These are phyloP conservation scores for Mycena indigotica DNA, from an alignment of 768 basidiomycete genomes.

Conservation along the genomic window DNA sequence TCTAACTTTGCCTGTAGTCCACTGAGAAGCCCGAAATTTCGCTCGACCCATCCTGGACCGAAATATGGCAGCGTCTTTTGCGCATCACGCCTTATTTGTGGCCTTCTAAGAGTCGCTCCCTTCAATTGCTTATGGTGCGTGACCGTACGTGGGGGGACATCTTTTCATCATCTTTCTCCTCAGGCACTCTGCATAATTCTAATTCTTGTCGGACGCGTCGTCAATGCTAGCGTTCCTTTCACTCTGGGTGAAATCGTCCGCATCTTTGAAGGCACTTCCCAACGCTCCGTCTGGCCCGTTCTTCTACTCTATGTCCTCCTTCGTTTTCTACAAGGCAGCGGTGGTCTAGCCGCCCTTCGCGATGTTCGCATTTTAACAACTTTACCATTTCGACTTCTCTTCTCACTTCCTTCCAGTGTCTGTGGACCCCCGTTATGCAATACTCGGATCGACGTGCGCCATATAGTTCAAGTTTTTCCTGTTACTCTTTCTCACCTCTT, in stretches of 20 bases:
- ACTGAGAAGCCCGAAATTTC: conserved; percentile 53
- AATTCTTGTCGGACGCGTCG: conserved; percentile 71
- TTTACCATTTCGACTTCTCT: background rate
- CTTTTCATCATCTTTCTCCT: conserved; percentile 1
- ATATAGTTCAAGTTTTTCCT: conserved; percentile 1
- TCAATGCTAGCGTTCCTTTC: conserved; percentile 73
- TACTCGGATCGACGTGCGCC: conserved; percentile 69
- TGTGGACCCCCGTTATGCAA: conserved; percentile 91
- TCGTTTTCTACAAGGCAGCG: conserved; percentile 74
- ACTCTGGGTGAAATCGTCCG: conserved; percentile 67
- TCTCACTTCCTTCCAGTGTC: conserved; percentile 39
- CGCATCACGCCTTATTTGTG: conserved; percentile 81
- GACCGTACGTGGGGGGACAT: background rate
- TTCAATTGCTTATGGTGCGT: conserved; percentile 73
- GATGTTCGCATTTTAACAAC: conserved; percentile 40
- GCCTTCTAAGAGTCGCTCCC: conserved; percentile 65
- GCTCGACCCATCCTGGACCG: conserved; percentile 70
- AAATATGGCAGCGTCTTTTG: conserved; percentile 64
- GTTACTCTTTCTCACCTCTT: too few species aligned
- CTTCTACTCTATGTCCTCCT: conserved; percentile 69
- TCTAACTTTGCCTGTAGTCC: conserved; percentile 30
- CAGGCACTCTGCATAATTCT: conserved; percentile 71
- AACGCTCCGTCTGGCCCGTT: conserved; percentile 64
- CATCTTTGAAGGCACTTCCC: conserved; percentile 50
- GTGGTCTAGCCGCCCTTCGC: conserved; percentile 71